These are phyloP conservation scores for Colletotrichum truncatum DNA, from an alignment of 2,329 filamentous ascomycete genomes.

Conservation along the genomic window DNA sequence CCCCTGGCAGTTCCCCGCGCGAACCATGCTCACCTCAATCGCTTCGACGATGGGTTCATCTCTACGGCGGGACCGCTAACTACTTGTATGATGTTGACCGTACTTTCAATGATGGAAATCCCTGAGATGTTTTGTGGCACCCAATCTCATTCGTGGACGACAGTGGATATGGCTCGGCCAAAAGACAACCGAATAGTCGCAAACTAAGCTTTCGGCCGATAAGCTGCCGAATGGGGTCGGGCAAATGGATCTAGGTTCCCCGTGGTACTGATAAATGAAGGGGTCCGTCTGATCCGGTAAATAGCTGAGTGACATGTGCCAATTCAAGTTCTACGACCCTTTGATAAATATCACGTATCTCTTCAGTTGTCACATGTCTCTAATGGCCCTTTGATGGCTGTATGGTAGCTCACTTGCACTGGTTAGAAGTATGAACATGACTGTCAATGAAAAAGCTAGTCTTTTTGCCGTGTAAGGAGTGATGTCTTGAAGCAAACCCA, in stretches of 20 bases:
- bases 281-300: constrained; percentile 12
- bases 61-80: constrained; percentile 20
- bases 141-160: constrained; percentile 8
- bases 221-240: neutral
- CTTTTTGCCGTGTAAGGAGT: too few relatives aligned
- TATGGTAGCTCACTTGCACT: too few relatives aligned
- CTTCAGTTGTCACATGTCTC: too few relatives aligned
- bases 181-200: neutral
- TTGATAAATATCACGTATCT: too few relatives aligned
- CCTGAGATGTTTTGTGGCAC: neutral
- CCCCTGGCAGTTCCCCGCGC: constrained; percentile 15
- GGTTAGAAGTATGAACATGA: too few relatives aligned
- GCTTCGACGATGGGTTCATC: neutral
- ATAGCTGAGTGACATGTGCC: neutral
- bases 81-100: neutral
- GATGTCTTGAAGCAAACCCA: too few relatives aligned
- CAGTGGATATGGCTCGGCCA: neutral
- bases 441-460: too few relatives aligned
- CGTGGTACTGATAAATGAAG: neutral
- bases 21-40: neutral
- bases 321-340: neutral
- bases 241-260: neutral
- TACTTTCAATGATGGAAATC: neutral
- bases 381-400: too few relatives aligned
- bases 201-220: neutral